Evolutionary conservation across 441 rosid species (phyloP), one percentile per base, ranked within the genome.

Genomic region (Corymbia citriodora): DNA sequence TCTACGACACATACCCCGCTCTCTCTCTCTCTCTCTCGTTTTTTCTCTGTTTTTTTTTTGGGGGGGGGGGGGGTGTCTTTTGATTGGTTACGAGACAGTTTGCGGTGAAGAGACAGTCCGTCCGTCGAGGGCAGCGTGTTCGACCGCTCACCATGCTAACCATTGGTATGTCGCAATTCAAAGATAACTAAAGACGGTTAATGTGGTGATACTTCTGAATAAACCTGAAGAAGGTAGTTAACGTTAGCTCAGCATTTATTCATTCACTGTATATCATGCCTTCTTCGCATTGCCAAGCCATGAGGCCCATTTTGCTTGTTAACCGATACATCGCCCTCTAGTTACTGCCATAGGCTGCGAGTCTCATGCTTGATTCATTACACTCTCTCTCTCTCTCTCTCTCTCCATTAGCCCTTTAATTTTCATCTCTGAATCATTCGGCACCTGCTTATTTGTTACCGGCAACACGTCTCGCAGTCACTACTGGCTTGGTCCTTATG

Each of bases 1-100:
- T 54, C n/a, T n/a, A n/a, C n/a, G n/a, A n/a, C n/a, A n/a, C n/a
- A 17, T 15, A 54, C 19, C 4, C 29, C 3, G 2, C 0, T 1
- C 29, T 4, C 40, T 21, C 63, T 57, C 63, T 9, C 61, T 57
- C 4, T 59, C 65, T 59, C 15, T 59, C 14, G 54, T 52, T 52
- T 52, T 52, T 13, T 11, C n/a, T n/a, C n/a, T n/a, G n/a, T n/a
- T n/a, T n/a, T n/a, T 52, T 11, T 11, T 36, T 1, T 55, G 25
- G 59, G 65, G n/a, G 5, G n/a, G n/a, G 25, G 65, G n/a, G n/a
- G n/a, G n/a, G n/a, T n/a, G n/a, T n/a, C n/a, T n/a, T n/a, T n/a
- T n/a, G n/a, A n/a, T n/a, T n/a, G n/a, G n/a, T n/a, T n/a, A 27
- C 9, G 63, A 68, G 45, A 4, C 10, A 15, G 18, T 65, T n/a